Evolutionary conservation across 805 yeast species (phyloP), one percentile per base, ranked within the genome.

Genomic region (Hanseniaspora valbyensis): DNA sequence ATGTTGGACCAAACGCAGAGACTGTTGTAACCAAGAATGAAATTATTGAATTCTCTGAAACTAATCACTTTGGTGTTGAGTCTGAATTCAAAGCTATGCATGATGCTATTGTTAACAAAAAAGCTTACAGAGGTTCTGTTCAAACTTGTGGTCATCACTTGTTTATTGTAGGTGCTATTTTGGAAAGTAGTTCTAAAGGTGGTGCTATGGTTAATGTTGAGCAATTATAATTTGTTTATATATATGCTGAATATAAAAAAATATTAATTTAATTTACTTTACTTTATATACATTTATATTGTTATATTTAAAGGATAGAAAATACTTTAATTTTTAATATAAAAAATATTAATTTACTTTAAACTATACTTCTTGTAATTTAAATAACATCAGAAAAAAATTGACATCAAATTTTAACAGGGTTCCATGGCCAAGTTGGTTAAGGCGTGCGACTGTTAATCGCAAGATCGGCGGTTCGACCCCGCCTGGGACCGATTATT

Each of bases 91-190:
- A 66, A 61, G 76, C 75, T 61, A 74, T 78, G 58, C 69, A 69
- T 52, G 74, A 75, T 42, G 87, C 88, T n/a, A 80, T 83, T 26
- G 75, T 77, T 55, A 86, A 84, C 63, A 83, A 83, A 66, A 59
- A 69, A 2, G 55, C 76, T 50, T 66, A 81, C 46, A 68, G 61
- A 37, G 75, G 76, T 38, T 72, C 80, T n/a, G 95, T 95, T 24
- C 81, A 76, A 55, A 74, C 71, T 54, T 87, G 94, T 5, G 89
- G 83, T 79, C 96, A 89, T 66, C 97, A 90, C 66, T 77, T 89
- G 64, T 95, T 96, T 6, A 76, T 86, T 57, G 78, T 90, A 52
- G 95, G 78, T 51, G 97, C 96, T 25, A 83, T 85, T 53, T 67
- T 90, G 33, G 81, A 82, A 56, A 81, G 92, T 53, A 76, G 86